Evolutionary conservation across 2,329 filamentous ascomycete genomes (phyloP).

Genomic region (Lasiodiplodia theobromae): DNA sequence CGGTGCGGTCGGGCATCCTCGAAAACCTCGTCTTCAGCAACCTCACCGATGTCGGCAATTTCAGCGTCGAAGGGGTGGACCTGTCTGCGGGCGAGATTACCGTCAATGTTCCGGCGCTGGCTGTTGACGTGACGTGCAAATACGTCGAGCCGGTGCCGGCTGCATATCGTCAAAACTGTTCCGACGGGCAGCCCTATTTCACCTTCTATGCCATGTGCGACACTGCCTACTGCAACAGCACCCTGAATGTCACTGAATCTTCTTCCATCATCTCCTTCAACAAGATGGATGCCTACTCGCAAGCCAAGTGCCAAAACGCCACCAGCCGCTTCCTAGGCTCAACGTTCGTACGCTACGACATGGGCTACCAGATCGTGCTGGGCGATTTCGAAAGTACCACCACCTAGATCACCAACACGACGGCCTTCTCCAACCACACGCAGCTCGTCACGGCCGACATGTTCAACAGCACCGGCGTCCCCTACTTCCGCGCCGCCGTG

Average conservation of each 20-base stretch:
- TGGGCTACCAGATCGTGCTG: conserved; percentile 3
- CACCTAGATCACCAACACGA: conserved; percentile 1
- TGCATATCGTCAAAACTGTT: neutral
- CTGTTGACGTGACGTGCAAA: conserved; percentile 13
- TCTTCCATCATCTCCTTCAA: neutral
- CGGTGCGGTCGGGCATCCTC: conserved; percentile 13
- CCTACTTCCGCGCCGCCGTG: neutral
- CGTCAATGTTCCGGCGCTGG: conserved; percentile 12
- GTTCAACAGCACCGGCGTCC: conserved; percentile 21
- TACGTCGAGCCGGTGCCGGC: neutral
- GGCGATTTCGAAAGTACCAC: neutral
- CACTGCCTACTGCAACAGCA: conserved; percentile 11
- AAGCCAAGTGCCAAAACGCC: neutral
- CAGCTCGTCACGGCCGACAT: neutral
- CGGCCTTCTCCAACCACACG: neutral
- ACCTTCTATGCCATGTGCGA: neutral
- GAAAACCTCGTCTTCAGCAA: conserved; percentile 28
- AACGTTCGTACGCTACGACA: neutral
- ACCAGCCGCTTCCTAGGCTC: conserved; percentile 4
- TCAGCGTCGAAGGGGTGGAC: neutral
- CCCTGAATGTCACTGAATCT: conserved; percentile 9
- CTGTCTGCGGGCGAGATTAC: conserved; percentile 16
- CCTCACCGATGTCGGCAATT: conserved; percentile 5
- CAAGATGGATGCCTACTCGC: neutral
- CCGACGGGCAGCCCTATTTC: neutral